These are phyloP conservation scores for Tuber borchii DNA, from an alignment of 495 filamentous ascomycete genomes.

Conservation along the genomic window DNA sequence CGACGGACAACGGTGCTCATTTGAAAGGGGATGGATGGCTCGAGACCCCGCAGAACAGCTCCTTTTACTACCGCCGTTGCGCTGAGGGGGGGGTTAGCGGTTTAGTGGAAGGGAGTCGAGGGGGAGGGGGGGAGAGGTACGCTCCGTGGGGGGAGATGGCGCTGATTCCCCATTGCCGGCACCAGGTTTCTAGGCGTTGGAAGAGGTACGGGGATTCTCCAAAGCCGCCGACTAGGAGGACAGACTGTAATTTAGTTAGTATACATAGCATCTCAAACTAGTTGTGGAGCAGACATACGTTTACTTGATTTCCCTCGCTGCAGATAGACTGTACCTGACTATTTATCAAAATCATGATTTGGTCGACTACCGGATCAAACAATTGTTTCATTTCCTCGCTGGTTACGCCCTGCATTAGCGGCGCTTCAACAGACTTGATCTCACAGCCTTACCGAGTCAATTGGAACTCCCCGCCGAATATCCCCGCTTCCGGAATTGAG, in stretches of 20 bases:
- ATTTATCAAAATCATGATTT: slow-evolving; percentile 10
- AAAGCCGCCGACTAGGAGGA: slow-evolving; percentile 37
- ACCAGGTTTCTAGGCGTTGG: slow-evolving; percentile 11
- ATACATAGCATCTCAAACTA: neutral
- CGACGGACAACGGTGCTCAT: slow-evolving; percentile 8
- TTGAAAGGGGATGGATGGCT: slow-evolving; percentile 23
- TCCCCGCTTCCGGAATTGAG: neutral
- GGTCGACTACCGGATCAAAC: slow-evolving; percentile 22
- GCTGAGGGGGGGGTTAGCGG: neutral
- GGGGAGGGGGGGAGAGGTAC: neutral
- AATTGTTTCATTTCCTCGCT: slow-evolving; percentile 14
- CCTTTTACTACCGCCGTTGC: slow-evolving; percentile 35
- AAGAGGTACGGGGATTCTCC: slow-evolving; percentile 30
- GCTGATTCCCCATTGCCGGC: neutral
- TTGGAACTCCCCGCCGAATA: slow-evolving; percentile 11
- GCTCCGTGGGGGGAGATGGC: slow-evolving; percentile 13
- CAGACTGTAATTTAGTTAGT: slow-evolving; percentile 9
- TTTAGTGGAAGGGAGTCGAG: slow-evolving; percentile 5
- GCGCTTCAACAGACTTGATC: neutral
- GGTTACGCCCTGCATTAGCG: neutral
- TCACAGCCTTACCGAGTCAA: slow-evolving; percentile 6
- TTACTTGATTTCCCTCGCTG: slow-evolving; percentile 1
- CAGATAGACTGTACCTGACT: slow-evolving; percentile 13
- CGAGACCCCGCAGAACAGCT: slow-evolving; percentile 32
- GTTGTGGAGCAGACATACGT: slow-evolving; percentile 8